Conservation (phyloP, 805 yeast species). For the Suhomyces faveliae region DNA sequence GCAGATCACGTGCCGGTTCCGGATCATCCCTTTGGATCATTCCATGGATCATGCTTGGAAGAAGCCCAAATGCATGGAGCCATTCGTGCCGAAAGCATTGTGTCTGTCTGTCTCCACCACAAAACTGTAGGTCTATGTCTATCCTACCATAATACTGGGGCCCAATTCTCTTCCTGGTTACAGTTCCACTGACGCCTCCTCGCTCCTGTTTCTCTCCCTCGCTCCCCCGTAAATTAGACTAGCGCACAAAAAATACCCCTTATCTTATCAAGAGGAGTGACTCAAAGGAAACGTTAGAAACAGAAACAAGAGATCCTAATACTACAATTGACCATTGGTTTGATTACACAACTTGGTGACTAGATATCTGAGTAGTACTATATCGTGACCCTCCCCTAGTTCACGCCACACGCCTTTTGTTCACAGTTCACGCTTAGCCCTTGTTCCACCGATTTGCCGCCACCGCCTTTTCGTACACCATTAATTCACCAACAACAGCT, state of each 20-base stretch:
- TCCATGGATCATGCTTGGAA: too few relatives aligned
- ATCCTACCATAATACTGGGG: too few relatives aligned
- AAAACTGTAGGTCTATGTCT: too few relatives aligned
- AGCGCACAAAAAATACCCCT: slow-evolving; percentile 2
- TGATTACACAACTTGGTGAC: not conserved
- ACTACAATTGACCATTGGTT: not conserved
- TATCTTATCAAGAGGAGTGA: slow-evolving; percentile 4
- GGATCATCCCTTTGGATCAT: too few relatives aligned
- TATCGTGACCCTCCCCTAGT: too few relatives aligned
- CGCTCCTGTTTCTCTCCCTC: not conserved
- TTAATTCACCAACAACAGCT: not conserved
- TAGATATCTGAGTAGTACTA: not conserved
- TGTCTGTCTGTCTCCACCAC: too few relatives aligned
- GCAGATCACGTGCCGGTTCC: too few relatives aligned
- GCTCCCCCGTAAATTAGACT: not conserved
- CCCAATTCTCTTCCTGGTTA: too few relatives aligned
- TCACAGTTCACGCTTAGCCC: not conserved
- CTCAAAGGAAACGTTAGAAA: not conserved
- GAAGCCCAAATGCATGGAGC: too few relatives aligned
- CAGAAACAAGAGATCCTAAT: not conserved
- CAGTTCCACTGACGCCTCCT: not conserved
- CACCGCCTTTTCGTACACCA: not conserved
- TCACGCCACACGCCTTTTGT: too few relatives aligned
- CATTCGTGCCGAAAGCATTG: too few relatives aligned
- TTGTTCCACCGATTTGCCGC: not conserved